phyloP scores from a whole-genome alignment of 2,329 filamentous ascomycete genomes.

The Fusarium begoniae region DNA sequence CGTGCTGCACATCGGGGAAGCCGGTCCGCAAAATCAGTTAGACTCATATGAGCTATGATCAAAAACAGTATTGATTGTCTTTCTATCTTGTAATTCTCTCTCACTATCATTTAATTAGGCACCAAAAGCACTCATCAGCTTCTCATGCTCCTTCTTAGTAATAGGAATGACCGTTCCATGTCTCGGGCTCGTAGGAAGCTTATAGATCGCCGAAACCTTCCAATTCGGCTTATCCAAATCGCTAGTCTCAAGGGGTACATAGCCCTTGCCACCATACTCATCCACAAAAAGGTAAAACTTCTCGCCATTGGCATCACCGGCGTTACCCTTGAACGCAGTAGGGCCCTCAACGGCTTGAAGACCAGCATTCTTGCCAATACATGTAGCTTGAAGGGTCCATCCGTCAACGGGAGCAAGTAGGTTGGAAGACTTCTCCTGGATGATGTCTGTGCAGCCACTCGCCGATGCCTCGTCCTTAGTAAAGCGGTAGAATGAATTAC shows the following conservation, averaged over 20 bases:
- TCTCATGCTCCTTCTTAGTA: conserved; percentile 48
- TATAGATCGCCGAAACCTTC: conserved; percentile 57
- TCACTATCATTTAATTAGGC: not conserved
- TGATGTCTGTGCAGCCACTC: conserved; percentile 64
- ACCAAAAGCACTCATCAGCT: conserved; percentile 3
- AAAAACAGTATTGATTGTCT: not conserved
- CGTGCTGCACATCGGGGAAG: not conserved
- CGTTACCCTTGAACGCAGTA: conserved; percentile 61
- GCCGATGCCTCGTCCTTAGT: conserved; percentile 63
- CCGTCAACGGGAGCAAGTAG: conserved; percentile 52
- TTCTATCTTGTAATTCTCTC: fast-evolving
- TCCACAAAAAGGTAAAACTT: conserved; percentile 66
- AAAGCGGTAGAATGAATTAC: conserved; percentile 59
- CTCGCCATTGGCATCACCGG: conserved; percentile 58
- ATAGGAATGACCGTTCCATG: conserved; percentile 64
- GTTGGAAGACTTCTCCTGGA: conserved; percentile 58
- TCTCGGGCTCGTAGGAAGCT: conserved; percentile 58
- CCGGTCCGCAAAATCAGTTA: not conserved
- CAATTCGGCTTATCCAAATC: conserved; percentile 60
- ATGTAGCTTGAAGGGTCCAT: conserved; percentile 57
- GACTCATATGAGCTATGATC: not conserved
- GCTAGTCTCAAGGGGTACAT: conserved; percentile 61
- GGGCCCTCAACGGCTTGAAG: conserved; percentile 61
- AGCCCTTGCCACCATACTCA: conserved; percentile 61
- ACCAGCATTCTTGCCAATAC: conserved; percentile 61